A percentile compares a stretch with the other conserved stretches of the same genome.
These are phyloP conservation scores for Porodaedalea pini DNA, from an alignment of 1,284 basidiomycete species.

Conservation along the genomic window DNA sequence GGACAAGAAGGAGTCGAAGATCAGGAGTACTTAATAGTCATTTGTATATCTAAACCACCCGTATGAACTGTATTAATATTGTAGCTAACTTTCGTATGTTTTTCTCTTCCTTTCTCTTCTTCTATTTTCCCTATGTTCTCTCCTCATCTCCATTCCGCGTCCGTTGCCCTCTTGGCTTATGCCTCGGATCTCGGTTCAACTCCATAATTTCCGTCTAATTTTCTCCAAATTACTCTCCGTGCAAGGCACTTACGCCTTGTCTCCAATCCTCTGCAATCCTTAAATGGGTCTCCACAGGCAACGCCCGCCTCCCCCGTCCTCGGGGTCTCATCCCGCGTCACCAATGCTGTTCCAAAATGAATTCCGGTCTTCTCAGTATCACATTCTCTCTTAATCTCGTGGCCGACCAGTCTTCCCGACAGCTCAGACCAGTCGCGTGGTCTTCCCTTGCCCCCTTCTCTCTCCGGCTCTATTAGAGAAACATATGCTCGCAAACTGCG, in stretches of 20 bases:
- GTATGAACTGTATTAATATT: neutral
- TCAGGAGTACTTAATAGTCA: neutral
- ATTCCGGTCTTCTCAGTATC: neutral
- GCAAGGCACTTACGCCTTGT: neutral
- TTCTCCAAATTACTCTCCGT: neutral
- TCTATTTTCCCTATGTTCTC: neutral
- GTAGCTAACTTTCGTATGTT: neutral
- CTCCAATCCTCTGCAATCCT: neutral
- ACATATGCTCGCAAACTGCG: neutral
- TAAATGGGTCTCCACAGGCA: too few relatives aligned
- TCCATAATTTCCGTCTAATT: neutral
- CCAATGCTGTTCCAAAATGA: neutral
- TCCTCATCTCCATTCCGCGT: too few relatives aligned
- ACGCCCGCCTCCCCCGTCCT: neutral
- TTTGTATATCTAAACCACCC: neutral
- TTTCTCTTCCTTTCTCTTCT: conserved; percentile 4
- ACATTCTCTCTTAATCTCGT: neutral
- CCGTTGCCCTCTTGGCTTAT: neutral
- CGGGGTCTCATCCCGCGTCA: conserved; percentile 7
- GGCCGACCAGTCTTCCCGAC: conserved; percentile 2
- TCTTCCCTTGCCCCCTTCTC: neutral
- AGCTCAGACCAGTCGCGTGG: conserved; percentile 6
- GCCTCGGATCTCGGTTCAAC: neutral
- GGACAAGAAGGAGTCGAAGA: neutral
- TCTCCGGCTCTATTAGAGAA: neutral